Evolutionary conservation across 164 flowering plant species (phyloP), one percentile per base, ranked within the genome.

Genomic region (Berberis thunbergii): DNA sequence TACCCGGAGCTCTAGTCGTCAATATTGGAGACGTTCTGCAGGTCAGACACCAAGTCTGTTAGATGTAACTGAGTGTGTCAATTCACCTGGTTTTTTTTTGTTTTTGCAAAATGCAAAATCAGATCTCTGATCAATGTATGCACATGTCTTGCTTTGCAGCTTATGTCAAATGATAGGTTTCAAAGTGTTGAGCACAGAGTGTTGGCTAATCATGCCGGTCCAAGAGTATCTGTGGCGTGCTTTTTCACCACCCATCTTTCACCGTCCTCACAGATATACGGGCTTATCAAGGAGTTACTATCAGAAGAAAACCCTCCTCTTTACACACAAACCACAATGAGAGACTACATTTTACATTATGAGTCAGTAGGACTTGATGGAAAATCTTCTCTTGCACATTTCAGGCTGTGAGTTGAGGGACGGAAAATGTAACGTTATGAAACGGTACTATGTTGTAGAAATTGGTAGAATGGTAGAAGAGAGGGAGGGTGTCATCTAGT

Each of bases 211-310:
- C 49, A 13, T 0, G 42, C 7, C 0, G 81, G 81, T 0, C 79
- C 86, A 49, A 68, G 86, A 57, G 44, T 75, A 48, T 78, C 84
- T 4, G 74, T 77, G 9, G 83, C 84, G 10, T 67, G 73, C 67
- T 78, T 82, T 48, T 70, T 78, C 69, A 46, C 54, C 2, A 53
- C 66, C 4, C 9, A 3, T 39, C 44, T 11, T 4, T 3, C 38
- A 0, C 13, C 59, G 48, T 8, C 62, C 1, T 4, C 70, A 12
- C 71, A 7, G 65, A 4, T 66, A 0, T 76, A 66, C 48, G 79
- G 78, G 1, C 86, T 84, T 0, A 75, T 82, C 4, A 65, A 78
- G 67, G 82, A 82, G 43, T 53, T 80, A 62, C 1, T 75, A 38
- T 73, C 81, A 9, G 76, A 75, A 4, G 72, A 73, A 1, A 72